Evolutionary conservation across 371 early-diverging fungal species (phyloP).

Genomic region (Circinella minor): DNA sequence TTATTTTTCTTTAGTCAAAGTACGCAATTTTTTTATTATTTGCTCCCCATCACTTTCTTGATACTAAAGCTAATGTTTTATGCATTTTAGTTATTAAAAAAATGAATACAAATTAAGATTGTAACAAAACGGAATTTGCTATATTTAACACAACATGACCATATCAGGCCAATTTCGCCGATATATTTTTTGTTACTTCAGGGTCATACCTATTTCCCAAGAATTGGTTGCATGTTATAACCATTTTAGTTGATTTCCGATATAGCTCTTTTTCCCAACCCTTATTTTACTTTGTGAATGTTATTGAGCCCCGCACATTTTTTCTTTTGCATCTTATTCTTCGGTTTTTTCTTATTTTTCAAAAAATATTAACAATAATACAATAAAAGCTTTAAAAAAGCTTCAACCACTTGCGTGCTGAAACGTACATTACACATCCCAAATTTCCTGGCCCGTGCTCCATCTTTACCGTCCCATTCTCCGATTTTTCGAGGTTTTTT

Average conservation of each 20-base stretch:
- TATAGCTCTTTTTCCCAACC: neutral
- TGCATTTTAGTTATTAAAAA: no score
- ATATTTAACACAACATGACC: neutral
- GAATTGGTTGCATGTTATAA: conserved; percentile 1
- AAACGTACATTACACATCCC: neutral
- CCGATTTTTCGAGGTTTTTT: neutral
- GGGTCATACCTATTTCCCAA: conserved; percentile 2
- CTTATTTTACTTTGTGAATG: neutral
- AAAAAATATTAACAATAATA: no score
- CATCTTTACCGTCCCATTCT: neutral
- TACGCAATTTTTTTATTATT: no score
- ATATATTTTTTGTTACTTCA: neutral
- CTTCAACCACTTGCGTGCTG: neutral
- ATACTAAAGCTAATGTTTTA: no score
- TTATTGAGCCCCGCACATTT: no score
- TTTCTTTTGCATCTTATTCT: no score
- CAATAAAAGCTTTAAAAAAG: no score
- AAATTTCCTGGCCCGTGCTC: conserved; percentile 6
- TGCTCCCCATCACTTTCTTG: no score
- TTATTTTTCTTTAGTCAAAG: no score
- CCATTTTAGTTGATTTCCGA: conserved; percentile 5
- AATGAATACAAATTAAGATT: neutral
- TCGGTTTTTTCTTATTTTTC: no score
- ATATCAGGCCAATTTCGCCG: neutral
- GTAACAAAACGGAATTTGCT: neutral